A percentile compares a stretch with the other conserved stretches of the same genome.
phyloP scores from a whole-genome alignment of 345 rosid genomes.

The Acer campestre region DNA sequence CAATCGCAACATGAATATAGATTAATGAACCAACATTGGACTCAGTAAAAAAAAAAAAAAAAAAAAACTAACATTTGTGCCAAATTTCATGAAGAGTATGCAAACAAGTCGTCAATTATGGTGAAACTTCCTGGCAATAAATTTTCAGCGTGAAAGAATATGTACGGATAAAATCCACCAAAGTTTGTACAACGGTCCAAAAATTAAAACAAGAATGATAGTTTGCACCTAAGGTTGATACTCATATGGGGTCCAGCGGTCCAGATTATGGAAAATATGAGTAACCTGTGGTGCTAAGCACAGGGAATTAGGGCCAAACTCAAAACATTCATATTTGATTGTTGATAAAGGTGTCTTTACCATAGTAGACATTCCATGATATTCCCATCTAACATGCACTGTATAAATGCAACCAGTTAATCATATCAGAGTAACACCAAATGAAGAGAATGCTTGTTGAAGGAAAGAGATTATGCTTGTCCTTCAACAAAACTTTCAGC shows the following conservation, averaged over 20 bases:
- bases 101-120: background rate
- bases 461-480: background rate
- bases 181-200: background rate
- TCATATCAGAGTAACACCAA: background rate
- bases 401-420: background rate
- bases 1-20: conserved; percentile 26
- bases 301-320: background rate
- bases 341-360: background rate
- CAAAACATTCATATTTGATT: no score
- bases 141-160: background rate
- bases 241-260: background rate
- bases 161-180: background rate
- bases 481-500: background rate
- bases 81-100: background rate
- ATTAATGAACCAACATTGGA: background rate
- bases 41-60: no score
- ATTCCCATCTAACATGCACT: background rate
- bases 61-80: background rate
- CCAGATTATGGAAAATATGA: background rate
- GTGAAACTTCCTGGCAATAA: background rate
- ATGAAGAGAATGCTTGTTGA: background rate
- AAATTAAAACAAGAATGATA: background rate
- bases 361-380: background rate
- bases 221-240: background rate
- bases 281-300: background rate